phyloP scores from a whole-genome alignment of 805 yeast genomes.

The Candida jianshihensis region DNA sequence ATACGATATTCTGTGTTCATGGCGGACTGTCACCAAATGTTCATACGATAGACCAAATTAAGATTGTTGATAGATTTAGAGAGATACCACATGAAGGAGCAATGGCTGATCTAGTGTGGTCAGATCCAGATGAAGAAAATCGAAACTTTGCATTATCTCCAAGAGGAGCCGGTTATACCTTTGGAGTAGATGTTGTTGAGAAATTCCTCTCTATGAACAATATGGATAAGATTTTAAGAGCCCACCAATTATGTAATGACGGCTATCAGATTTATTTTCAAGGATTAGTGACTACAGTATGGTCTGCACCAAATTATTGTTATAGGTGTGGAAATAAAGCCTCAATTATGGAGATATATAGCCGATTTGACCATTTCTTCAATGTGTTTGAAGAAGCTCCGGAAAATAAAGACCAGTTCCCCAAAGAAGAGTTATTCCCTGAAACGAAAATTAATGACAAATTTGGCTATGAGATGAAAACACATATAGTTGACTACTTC shows the following conservation, averaged over 20 bases:
- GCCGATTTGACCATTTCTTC: slow-evolving; percentile 61
- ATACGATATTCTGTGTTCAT: slow-evolving; percentile 87
- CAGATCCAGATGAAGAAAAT: slow-evolving; percentile 87
- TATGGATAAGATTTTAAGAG: slow-evolving; percentile 78
- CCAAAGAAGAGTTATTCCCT: slow-evolving; percentile 20
- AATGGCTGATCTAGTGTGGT: slow-evolving; percentile 98
- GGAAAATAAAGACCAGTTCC: slow-evolving; percentile 56
- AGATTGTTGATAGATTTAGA: slow-evolving; percentile 81
- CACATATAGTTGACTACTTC: slow-evolving; percentile 46
- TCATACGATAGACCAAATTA: slow-evolving; percentile 87
- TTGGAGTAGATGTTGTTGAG: slow-evolving; percentile 86
- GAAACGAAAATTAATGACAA: slow-evolving; percentile 11
- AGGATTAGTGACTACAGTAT: slow-evolving; percentile 89
- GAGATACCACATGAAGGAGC: slow-evolving; percentile 99
- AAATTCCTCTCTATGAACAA: slow-evolving; percentile 74
- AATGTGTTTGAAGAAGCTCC: slow-evolving; percentile 98
- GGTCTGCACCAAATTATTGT: slow-evolving; percentile 99
- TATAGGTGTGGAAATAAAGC: slow-evolving; percentile 97
- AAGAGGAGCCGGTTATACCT: slow-evolving; percentile 96
- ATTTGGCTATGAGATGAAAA: slow-evolving; percentile 10
- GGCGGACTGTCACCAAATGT: slow-evolving; percentile 96
- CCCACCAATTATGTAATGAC: slow-evolving; percentile 95
- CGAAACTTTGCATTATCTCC: slow-evolving; percentile 82
- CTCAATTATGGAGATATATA: slow-evolving; percentile 83
- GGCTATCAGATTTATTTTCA: slow-evolving; percentile 90